Evolutionary conservation across 805 yeast species (phyloP).

Genomic region (Scheffersomyces ergatensis): DNA sequence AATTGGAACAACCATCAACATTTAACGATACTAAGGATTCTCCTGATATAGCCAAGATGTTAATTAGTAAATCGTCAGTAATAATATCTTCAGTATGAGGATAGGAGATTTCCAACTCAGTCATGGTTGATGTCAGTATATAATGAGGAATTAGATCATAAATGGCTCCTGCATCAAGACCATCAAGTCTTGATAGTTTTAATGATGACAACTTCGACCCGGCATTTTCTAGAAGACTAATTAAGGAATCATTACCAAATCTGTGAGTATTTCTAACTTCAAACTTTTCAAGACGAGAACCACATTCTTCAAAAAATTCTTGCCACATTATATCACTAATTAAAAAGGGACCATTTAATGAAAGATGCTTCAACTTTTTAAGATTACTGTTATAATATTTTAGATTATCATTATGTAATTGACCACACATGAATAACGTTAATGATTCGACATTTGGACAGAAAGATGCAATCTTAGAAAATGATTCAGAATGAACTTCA

Average conservation of each 20-base stretch:
- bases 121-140: constrained; percentile 43
- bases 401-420: constrained; percentile 74
- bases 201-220: constrained; percentile 51
- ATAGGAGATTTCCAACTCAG: constrained; percentile 62
- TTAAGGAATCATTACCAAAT: constrained; percentile 64
- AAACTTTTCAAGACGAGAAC: constrained; percentile 53
- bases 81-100: constrained; percentile 66
- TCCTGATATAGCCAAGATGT: constrained; percentile 61
- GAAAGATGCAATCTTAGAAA: constrained; percentile 67
- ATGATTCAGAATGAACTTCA: constrained; percentile 61
- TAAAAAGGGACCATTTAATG: constrained; percentile 88
- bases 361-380: constrained; percentile 48
- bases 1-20: constrained; percentile 69
- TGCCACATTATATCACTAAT: constrained; percentile 79
- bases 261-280: constrained; percentile 82
- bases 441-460: constrained; percentile 71
- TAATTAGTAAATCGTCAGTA: constrained; percentile 64
- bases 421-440: constrained; percentile 90
- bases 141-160: constrained; percentile 67
- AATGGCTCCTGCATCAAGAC: constrained; percentile 54
- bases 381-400: constrained; percentile 61
- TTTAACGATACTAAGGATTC: constrained; percentile 53
- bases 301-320: constrained; percentile 60
- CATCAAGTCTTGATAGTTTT: constrained; percentile 69
- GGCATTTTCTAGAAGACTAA: constrained; percentile 59